Evolutionary conservation across 257 asterid genomes (phyloP).

Genomic region (Primulina tabacum): DNA sequence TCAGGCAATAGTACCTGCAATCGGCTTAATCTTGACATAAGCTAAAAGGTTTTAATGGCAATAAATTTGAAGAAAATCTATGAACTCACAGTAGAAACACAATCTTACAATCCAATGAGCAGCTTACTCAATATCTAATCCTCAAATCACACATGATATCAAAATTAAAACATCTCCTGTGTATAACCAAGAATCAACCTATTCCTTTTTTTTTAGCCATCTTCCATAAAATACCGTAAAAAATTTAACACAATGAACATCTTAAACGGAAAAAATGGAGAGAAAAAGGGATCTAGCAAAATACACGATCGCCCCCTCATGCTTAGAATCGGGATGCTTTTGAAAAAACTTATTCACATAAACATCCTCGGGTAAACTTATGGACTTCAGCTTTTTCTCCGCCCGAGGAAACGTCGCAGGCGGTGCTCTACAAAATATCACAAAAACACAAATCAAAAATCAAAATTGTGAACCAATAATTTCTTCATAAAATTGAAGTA

Average conservation of each 20-base stretch:
- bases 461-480: constrained; percentile 4
- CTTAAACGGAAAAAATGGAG: neutral
- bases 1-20: neutral
- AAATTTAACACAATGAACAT: too few relatives aligned
- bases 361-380: constrained; percentile 76
- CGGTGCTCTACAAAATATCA: constrained; percentile 55
- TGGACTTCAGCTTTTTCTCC: constrained; percentile 58
- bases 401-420: constrained; percentile 82
- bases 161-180: neutral
- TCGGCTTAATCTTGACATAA: neutral
- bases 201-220: neutral
- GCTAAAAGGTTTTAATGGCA: constrained; percentile 5
- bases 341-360: constrained; percentile 62
- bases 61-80: constrained; percentile 4
- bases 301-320: constrained; percentile 78
- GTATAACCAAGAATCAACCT: constrained; percentile 6
- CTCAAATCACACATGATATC: neutral
- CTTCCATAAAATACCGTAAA: neutral
- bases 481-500: neutral
- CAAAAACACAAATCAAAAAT: constrained; percentile 8
- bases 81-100: neutral
- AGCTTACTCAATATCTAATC: neutral
- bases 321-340: constrained; percentile 67
- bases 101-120: constrained; percentile 3
- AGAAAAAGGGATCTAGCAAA: constrained; percentile 10